Percentiles rank a stretch among this genome's conserved stretches.
phyloP scores from a whole-genome alignment of 192 early-diverging fungal species.

The Allomyces macrogynus region DNA sequence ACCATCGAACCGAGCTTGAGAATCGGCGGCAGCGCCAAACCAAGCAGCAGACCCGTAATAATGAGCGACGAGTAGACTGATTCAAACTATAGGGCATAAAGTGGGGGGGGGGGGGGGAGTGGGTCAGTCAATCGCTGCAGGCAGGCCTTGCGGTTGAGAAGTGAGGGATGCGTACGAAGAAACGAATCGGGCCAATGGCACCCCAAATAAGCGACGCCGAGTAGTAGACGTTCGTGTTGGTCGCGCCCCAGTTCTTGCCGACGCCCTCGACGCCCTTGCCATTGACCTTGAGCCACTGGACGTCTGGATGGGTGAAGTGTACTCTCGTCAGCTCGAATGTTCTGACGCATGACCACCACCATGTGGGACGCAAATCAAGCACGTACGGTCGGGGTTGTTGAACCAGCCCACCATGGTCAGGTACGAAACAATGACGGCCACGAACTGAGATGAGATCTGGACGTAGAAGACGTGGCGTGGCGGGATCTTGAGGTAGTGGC shows the following conservation, averaged over 20 bases:
- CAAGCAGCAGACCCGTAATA: background rate
- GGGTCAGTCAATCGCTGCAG: too few relatives aligned
- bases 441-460: slow-evolving; percentile 18
- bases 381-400: background rate
- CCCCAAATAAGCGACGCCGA: slow-evolving; percentile 55
- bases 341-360: too few relatives aligned
- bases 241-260: background rate
- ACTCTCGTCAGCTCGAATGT: too few relatives aligned
- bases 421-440: background rate
- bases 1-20: background rate
- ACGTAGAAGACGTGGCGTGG: slow-evolving; percentile 37
- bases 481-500: slow-evolving; percentile 54
- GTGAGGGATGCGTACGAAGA: slow-evolving; percentile 17
- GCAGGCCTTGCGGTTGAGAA: too few relatives aligned
- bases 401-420: background rate
- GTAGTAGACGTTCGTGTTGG: slow-evolving; percentile 24
- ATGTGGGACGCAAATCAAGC: background rate
- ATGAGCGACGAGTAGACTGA: background rate
- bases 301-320: too few relatives aligned
- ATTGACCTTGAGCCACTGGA: background rate
- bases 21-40: background rate
- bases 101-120: too few relatives aligned
- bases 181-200: slow-evolving; percentile 42
- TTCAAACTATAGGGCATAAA: background rate
- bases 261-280: background rate